phyloP scores from a whole-genome alignment of 1,284 basidiomycete genomes.

The Mycosarcoma maydis region DNA sequence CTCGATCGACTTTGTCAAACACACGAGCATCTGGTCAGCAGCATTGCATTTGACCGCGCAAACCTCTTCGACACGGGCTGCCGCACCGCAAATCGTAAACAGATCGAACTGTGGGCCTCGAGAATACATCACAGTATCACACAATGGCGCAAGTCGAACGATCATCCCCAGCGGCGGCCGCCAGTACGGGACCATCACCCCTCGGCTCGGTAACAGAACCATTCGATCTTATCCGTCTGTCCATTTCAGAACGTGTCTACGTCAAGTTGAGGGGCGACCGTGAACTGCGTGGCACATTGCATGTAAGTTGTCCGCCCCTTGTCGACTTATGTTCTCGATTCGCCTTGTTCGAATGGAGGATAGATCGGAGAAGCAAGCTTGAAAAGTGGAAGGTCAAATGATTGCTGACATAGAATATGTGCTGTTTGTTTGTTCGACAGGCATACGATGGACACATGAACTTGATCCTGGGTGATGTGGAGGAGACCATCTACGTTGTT shows the following conservation, averaged over 20 bases:
- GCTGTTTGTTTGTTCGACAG: not conserved
- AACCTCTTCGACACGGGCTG: no score
- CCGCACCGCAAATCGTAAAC: no score
- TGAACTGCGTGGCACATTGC: constrained; percentile 88
- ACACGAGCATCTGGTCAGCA: no score
- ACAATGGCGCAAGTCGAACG: constrained; percentile 41
- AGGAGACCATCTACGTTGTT: constrained; percentile 73
- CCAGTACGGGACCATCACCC: constrained; percentile 14
- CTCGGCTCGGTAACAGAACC: constrained; percentile 78
- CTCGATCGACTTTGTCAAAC: no score
- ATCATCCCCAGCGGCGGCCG: constrained; percentile 16
- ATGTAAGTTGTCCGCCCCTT: constrained; percentile 68
- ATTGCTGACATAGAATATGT: not conserved
- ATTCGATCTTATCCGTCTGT: constrained; percentile 96
- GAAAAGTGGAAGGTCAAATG: no score
- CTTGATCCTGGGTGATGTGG: constrained; percentile 93
- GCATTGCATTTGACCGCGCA: no score
- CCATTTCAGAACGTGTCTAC: constrained; percentile 93
- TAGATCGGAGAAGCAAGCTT: no score
- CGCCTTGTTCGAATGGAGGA: no score
- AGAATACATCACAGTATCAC: no score
- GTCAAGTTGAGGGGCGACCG: constrained; percentile 96
- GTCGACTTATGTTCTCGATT: no score
- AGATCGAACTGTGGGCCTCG: no score
- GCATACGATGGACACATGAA: constrained; percentile 99